Conservation (phyloP, 139 green algal genomes). For the Pleodorina starrii region DNA sequence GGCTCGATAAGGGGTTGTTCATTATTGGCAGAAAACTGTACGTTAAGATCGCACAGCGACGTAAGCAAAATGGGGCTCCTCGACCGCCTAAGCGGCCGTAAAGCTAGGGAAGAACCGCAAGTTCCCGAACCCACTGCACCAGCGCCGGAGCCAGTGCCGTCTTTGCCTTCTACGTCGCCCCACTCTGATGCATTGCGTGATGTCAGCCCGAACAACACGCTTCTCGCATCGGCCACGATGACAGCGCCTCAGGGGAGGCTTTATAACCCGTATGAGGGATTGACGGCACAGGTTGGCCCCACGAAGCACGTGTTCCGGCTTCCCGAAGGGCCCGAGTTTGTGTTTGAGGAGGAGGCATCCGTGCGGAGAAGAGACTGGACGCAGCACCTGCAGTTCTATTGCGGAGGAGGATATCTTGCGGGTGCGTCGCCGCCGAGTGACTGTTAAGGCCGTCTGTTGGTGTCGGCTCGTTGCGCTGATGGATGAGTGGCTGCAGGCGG, state of each 20-base stretch:
- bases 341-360: conserved; percentile 90
- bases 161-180: conserved; percentile 16
- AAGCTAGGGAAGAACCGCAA: conserved; percentile 17
- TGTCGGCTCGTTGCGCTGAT: conserved; percentile 39
- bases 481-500: conserved; percentile 53
- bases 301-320: conserved; percentile 72
- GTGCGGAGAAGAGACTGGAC: conserved; percentile 83
- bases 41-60: too few species aligned
- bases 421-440: conserved; percentile 57
- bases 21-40: too few species aligned
- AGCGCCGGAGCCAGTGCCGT: conserved; percentile 1
- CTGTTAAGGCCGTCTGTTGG: neutral
- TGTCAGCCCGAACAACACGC: conserved; percentile 10
- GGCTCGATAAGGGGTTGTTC: too few species aligned
- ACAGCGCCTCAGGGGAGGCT: conserved; percentile 37
- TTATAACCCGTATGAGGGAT: conserved; percentile 64
- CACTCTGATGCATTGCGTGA: conserved; percentile 9
- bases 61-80: conserved; percentile 43
- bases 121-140: neutral
- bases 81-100: conserved; percentile 20
- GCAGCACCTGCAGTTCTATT: conserved; percentile 95
- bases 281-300: conserved; percentile 53
- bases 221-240: neutral
- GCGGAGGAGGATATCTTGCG: conserved; percentile 86
- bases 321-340: conserved; percentile 83